Evolutionary conservation across 208 protist genomes (phyloP), one percentile per base, ranked within the genome.

Genomic region (Leishmania guyanensis): DNA sequence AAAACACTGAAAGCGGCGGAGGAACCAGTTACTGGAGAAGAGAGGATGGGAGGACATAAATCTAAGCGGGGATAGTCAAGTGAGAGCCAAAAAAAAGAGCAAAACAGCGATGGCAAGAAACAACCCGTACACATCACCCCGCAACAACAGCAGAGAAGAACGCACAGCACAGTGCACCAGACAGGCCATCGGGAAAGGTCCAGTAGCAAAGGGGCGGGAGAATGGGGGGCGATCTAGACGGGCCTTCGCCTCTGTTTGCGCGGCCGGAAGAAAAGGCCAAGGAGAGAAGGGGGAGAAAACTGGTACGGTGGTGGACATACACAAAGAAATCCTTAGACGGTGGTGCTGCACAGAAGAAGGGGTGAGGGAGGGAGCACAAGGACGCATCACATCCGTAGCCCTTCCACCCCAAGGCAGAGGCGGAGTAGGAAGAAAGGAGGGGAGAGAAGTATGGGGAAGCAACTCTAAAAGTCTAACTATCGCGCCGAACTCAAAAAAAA

Each of bases 401-500:
- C 9, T 66, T 20, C 12, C 14, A 54, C 9, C 12, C 0, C 6
- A n/a, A 66, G 10, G 60, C n/a, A 16, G 60, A 66, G n/a, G n/a
- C 10, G 9, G 60, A 17, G 56, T 36, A 17, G 71, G 17, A 36
- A 53, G 58, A 54, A 77, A 77, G n/a, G 54, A 1, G 22, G 39
- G 5, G 26, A 39, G 4, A 33, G 26, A 82, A 36, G n/a, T 6
- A 36, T 66, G 20, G 60, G 60, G 60, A 5, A 66, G 60, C 60
- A 66, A 10, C 5, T 72, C 68, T 72, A 50, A 46, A 10, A 51
- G 29, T 82, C 43, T 39, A 64, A 36, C 3, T 6, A 51, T 76
- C 51, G 77, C 51, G 26, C 75, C 29, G 26, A 60, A 29, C 48
- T 12, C 71, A 10, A 74, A 77, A 50, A 68, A 82, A 50, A 53